These are phyloP conservation scores for Jimgerdemannia lactiflua DNA, from an alignment of 192 early-diverging fungal species.

Conservation along the genomic window DNA sequence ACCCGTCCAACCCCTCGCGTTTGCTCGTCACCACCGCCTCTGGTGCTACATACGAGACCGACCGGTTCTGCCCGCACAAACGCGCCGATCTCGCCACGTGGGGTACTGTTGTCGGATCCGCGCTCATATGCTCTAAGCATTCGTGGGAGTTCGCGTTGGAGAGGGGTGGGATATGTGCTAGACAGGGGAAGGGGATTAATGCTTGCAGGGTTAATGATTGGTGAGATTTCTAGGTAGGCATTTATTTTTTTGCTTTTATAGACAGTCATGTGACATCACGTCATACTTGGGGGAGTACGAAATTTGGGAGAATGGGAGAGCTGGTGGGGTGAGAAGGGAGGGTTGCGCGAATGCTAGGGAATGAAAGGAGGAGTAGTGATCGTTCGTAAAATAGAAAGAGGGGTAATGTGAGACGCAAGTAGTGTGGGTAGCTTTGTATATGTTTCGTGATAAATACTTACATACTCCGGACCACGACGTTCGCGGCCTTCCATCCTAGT, in stretches of 20 bases:
- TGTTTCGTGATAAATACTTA: too few relatives aligned
- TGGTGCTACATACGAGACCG: constrained; percentile 41
- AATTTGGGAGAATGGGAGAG: neutral
- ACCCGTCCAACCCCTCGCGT: constrained; percentile 28
- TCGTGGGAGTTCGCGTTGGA: constrained; percentile 39
- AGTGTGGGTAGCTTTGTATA: too few relatives aligned
- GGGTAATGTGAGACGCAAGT: too few relatives aligned
- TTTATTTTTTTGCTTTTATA: neutral
- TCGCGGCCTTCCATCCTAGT: too few relatives aligned
- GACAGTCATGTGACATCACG: neutral
- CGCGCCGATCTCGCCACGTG: constrained; percentile 36
- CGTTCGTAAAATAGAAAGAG: neutral
- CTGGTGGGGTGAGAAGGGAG: too few relatives aligned
- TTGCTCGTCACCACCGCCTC: constrained; percentile 32
- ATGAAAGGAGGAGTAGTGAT: neutral
- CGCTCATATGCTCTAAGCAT: constrained; percentile 38
- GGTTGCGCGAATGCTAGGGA: too few relatives aligned
- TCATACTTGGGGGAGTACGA: neutral
- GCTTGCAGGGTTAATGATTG: neutral
- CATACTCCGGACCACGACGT: too few relatives aligned
- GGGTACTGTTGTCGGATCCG: constrained; percentile 38
- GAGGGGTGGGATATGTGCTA: constrained; percentile 32
- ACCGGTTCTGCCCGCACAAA: constrained; percentile 45
- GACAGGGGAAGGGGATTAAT: constrained; percentile 13
- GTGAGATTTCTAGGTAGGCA: neutral